These are phyloP conservation scores for Lentinula sp. DNA, from an alignment of 768 basidiomycete species.

Conservation along the genomic window DNA sequence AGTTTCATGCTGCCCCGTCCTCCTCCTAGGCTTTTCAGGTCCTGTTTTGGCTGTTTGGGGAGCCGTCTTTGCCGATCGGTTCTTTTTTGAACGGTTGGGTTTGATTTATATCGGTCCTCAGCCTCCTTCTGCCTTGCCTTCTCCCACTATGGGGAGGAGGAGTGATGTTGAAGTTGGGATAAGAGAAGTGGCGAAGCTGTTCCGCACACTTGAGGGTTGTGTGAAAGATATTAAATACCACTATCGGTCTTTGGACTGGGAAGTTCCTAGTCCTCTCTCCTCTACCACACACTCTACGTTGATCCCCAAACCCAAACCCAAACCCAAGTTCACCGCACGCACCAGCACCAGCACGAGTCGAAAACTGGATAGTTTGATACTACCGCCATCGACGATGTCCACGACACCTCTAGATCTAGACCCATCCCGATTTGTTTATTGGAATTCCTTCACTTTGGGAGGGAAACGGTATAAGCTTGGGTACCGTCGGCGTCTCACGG, in stretches of 20 bases:
- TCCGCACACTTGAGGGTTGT: not conserved
- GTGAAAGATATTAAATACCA: not conserved
- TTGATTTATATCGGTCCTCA: not conserved
- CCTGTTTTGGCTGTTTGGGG: not conserved
- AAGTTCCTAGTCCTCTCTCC: no score
- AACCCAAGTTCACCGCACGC: no score
- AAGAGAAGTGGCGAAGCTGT: not conserved
- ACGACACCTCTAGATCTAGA: no score
- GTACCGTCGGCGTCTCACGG: not conserved
- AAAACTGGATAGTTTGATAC: no score
- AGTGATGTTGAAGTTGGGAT: not conserved
- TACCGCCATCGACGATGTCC: no score
- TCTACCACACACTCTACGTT: no score
- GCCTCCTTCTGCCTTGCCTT: not conserved
- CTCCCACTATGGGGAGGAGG: not conserved
- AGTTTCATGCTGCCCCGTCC: constrained; percentile 4
- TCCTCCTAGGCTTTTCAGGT: constrained; percentile 2
- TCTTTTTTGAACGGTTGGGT: not conserved
- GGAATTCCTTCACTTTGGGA: not conserved
- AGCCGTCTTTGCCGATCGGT: not conserved
- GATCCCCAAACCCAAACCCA: no score
- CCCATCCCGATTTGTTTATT: not conserved
- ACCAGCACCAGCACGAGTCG: no score
- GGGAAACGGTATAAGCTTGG: not conserved
- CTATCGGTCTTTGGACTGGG: not conserved